phyloP scores from a whole-genome alignment of 805 yeast genomes.

The Wickerhamomyces chaumierensis region DNA sequence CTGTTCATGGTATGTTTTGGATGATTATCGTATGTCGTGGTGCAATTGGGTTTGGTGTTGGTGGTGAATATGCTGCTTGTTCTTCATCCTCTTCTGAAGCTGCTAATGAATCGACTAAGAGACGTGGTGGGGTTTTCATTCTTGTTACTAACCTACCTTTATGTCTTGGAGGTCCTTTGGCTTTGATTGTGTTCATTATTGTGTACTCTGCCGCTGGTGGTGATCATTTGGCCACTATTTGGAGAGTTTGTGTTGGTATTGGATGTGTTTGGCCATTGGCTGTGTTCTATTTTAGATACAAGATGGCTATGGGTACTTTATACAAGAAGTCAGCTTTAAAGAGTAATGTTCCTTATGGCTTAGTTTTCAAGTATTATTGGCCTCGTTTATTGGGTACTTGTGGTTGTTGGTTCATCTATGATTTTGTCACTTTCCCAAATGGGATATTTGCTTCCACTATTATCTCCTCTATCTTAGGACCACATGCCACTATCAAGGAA shows the following conservation, averaged over 20 bases:
- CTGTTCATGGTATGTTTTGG: conserved; percentile 36
- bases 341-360: conserved; percentile 4
- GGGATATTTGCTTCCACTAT: conserved; percentile 45
- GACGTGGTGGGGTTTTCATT: conserved; percentile 30
- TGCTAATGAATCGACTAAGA: conserved; percentile 31
- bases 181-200: conserved; percentile 32
- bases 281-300: conserved; percentile 8
- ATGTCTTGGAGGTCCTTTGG: conserved; percentile 37
- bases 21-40: conserved; percentile 44
- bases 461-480: conserved; percentile 30
- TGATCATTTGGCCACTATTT: conserved; percentile 23
- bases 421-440: conserved; percentile 55
- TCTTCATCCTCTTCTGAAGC: conserved; percentile 54
- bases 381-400: conserved; percentile 39
- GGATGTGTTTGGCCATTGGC: conserved; percentile 28
- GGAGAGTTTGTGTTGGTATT: conserved; percentile 39
- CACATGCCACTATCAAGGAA: conserved; percentile 13
- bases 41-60: conserved; percentile 51
- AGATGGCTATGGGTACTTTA: conserved; percentile 27
- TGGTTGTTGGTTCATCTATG: conserved; percentile 52
- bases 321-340: conserved; percentile 32
- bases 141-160: conserved; percentile 35
- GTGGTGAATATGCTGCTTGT: conserved; percentile 59
- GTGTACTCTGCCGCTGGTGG: conserved; percentile 32
- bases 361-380: conserved; percentile 26